A percentile compares a stretch with the other conserved stretches of the same genome.
Evolutionary conservation across 331 rosid species (phyloP).

Genomic region (Acacia concinna): DNA sequence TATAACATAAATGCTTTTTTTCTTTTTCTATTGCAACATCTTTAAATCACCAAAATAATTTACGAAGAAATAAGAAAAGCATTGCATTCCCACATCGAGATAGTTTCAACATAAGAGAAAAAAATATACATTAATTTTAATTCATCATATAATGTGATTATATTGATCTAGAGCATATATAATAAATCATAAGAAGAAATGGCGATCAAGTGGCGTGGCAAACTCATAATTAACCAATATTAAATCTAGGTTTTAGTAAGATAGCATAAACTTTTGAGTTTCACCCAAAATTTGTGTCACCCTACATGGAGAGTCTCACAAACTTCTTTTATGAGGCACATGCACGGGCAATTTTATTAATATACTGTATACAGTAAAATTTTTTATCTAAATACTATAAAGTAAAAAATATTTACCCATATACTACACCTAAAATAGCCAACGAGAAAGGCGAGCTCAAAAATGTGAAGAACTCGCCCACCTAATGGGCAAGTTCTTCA

Average conservation of each 20-base stretch:
- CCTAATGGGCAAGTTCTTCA: too few species aligned
- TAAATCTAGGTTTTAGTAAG: not conserved
- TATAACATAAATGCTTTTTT: not conserved
- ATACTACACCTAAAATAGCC: too few species aligned
- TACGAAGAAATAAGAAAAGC: not conserved
- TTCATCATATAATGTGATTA: not conserved
- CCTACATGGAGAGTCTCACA: not conserved
- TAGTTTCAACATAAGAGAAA: not conserved
- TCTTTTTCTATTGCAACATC: not conserved
- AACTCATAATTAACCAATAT: not conserved
- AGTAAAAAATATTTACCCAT: too few species aligned
- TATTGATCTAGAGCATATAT: not conserved
- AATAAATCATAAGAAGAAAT: not conserved
- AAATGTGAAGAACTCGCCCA: too few species aligned
- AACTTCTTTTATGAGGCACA: not conserved
- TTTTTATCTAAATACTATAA: too few species aligned
- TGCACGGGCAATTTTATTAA: too few species aligned
- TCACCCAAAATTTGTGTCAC: not conserved
- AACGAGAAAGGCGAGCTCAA: too few species aligned
- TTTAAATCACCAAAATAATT: not conserved
- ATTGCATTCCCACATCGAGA: not conserved
- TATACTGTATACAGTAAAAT: too few species aligned
- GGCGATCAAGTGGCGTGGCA: not conserved
- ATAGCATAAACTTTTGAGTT: not conserved
- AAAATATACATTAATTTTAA: not conserved